A percentile compares a stretch with the other conserved stretches of the same genome.
These are phyloP conservation scores for Lachancea lanzarotensis DNA, from an alignment of 805 yeast genomes.

Conservation along the genomic window DNA sequence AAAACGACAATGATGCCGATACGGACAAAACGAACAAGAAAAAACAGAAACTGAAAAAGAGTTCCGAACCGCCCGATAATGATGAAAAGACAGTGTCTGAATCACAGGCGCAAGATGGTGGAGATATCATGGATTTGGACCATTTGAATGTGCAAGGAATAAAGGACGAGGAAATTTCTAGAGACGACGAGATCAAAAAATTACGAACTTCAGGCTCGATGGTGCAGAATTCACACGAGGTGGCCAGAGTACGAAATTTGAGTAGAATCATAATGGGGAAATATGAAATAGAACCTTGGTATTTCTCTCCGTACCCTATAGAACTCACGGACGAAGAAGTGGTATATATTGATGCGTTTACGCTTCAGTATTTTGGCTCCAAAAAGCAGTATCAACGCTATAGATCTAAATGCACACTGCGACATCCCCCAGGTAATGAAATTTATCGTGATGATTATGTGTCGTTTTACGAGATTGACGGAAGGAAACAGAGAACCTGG, in stretches of 20 bases:
- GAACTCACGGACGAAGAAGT: slow-evolving; percentile 90
- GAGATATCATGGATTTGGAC: slow-evolving; percentile 79
- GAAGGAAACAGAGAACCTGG: slow-evolving; percentile 94
- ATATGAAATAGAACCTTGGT: slow-evolving; percentile 96
- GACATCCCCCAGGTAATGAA: slow-evolving; percentile 98
- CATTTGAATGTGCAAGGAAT: slow-evolving; percentile 80
- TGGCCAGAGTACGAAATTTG: slow-evolving; percentile 84
- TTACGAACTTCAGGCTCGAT: slow-evolving; percentile 93
- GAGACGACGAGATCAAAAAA: slow-evolving; percentile 90
- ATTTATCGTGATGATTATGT: slow-evolving; percentile 89
- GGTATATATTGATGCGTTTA: slow-evolving; percentile 85
- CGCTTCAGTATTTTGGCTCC: slow-evolving; percentile 83
- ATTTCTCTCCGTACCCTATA: slow-evolving; percentile 93
- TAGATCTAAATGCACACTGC: slow-evolving; percentile 76
- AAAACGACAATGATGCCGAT: slow-evolving; percentile 37
- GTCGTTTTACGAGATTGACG: slow-evolving; percentile 96
- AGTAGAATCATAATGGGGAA: slow-evolving; percentile 76
- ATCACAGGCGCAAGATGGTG: slow-evolving; percentile 26
- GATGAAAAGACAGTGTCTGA: slow-evolving; percentile 13
- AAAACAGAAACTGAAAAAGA: slow-evolving; percentile 28
- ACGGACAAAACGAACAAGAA: slow-evolving; percentile 31
- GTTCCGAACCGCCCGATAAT: slow-evolving; percentile 10
- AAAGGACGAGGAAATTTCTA: slow-evolving; percentile 58
- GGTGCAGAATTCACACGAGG: slow-evolving; percentile 84
- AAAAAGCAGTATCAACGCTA: slow-evolving; percentile 88